Conservation (phyloP, 805 yeast genomes). For the Kazachstania bromeliacearum region DNA sequence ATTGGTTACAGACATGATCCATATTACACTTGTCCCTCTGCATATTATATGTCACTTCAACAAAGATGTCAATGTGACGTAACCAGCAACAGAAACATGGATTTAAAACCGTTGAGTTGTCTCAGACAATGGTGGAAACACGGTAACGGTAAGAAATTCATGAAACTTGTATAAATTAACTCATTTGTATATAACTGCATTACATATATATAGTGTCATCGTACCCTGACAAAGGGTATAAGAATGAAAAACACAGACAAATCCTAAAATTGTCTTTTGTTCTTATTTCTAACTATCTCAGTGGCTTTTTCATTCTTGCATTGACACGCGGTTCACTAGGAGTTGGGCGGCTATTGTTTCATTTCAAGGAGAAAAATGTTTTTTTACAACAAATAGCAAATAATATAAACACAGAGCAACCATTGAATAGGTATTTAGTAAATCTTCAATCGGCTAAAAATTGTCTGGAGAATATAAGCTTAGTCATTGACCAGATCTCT, state of each 20-base stretch:
- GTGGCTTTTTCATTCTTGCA: too few species aligned
- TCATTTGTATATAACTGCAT: neutral
- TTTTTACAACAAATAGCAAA: too few species aligned
- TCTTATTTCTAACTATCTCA: too few species aligned
- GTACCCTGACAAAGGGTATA: neutral
- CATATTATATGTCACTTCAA: conserved; percentile 37
- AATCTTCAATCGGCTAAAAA: too few species aligned
- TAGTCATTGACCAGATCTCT: too few species aligned
- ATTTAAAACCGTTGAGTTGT: conserved; percentile 47
- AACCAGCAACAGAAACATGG: conserved; percentile 34
- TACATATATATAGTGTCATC: neutral
- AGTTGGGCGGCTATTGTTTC: too few species aligned
- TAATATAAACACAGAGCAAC: too few species aligned
- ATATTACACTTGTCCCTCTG: conserved; percentile 51
- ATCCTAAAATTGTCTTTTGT: too few species aligned
- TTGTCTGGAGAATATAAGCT: too few species aligned
- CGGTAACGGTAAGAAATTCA: conserved; percentile 35
- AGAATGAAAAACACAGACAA: neutral
- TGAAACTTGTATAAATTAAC: conserved; percentile 7
- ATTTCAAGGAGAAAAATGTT: too few species aligned
- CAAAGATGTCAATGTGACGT: conserved; percentile 59
- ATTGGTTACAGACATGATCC: conserved; percentile 74
- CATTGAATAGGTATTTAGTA: too few species aligned
- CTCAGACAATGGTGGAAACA: conserved; percentile 73
- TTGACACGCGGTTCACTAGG: too few species aligned